Base-by-base conservation (phyloP, 2,329 filamentous ascomycete species). In the Tolypocladium ovalisporum region DNA sequence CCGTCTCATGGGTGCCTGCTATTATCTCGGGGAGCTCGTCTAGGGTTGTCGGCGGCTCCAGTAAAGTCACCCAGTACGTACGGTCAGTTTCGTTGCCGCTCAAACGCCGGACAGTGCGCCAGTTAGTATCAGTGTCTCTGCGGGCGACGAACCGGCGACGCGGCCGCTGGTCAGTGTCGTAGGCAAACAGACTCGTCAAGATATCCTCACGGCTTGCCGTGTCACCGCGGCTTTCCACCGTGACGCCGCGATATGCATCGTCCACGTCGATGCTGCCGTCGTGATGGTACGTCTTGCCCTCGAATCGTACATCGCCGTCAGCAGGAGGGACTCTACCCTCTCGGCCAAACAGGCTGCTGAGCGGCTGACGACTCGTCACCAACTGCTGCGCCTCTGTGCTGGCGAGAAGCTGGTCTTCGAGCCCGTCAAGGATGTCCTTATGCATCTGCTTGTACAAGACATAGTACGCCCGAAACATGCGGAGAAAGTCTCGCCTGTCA, bases 381-480 rank as follows among this genome's bases (percentile, higher is more conserved):
- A 95, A 81, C 63, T 93, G 87, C 58, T 88, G 84, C 13, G 89
- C 85, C 63, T 91, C 86, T 24, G 84, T 85, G 59, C 88, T 88
- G 40, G 89, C 82, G 70, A 89, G 83, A 56, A 88, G 81, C 66
- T 92, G 88, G 60, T 92, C 88, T 65, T 92, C 88, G 61, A 91
- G 79, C 1, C 85, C 85, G 57, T 89, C 85, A 7, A 93, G 78
- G 59, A 92, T 88, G 62, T 97, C 93, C 59, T 84, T 84, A 59
- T 94, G 91, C 72, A 96, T 86, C 68, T 96, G 89, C 67, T 92
- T 90, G 68, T 91, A 94, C 10, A 97, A 82, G 2, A 89, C 86
- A 70, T 96, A 97, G 70, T 95, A 96, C 0, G 93, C 93, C 49
- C 90, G 82, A 71, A 97, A 96, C 73, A 99, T 88, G 57, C 92